Base-by-base conservation (phyloP, 257 asterid species). In the Penstemon newberryi region DNA sequence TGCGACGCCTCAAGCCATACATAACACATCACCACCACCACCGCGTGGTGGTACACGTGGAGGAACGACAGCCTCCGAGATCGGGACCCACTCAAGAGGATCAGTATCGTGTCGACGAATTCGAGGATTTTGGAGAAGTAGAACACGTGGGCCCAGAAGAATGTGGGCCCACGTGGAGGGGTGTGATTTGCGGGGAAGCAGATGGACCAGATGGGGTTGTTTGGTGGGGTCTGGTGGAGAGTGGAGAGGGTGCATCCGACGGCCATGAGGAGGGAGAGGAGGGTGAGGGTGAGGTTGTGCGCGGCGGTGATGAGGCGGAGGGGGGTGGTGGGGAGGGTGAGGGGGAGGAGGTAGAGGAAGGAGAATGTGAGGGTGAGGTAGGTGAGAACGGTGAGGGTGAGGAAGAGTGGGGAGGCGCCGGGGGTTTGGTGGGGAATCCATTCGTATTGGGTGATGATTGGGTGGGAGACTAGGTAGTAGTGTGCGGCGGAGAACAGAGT, bases 1-100 rank as follows among this genome's bases (percentile, higher is more conserved):
- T 89, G 96, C 51, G 87, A 33, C 72, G 87, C 65, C 38, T 79
- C 72, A 6, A 92, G 75, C 98, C 98, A 92, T 6, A 84, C 66
- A 65, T 86, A 84, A 65, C 96, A 89, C 98, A 92, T 87, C 37
- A 84, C 83, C 37, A 92, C 84, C 81, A 89, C 98, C 70, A 71
- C 86, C 0, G 96, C 88, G 75, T 92, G 98, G 70, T 92, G 98
- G 85, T 89, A 92, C 75, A 92, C 96, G 79, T 92, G 98, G 80
- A 92, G 91, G 87, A 92, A 89, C 49, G 96, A 75, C 7, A 92
- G 86, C 75, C 98, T 71, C 11, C 90, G 77, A 0, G 77, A 8
- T 6, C 84, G 69, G 15, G 95, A 78, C n/a, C 78, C 87, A 41
- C 88, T 70, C 41, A 81, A 60, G 42, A 89, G 72, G 56, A 92